A percentile compares a stretch with the other conserved stretches of the same genome.
phyloP scores from a whole-genome alignment of 2,329 filamentous ascomycete genomes.

The Colletotrichum somersetense region DNA sequence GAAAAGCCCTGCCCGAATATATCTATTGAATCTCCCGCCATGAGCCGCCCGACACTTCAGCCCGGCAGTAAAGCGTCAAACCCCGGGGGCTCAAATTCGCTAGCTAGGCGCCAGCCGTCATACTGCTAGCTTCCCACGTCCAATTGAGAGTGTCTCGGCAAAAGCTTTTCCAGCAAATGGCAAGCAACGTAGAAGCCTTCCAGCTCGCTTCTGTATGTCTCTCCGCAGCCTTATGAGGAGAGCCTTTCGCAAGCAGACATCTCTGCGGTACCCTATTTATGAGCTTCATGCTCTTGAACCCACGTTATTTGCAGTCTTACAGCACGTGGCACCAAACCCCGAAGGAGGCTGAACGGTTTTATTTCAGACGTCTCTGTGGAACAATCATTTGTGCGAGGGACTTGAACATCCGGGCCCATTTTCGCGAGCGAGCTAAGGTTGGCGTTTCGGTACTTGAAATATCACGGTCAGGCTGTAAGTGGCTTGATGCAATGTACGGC shows the following conservation, averaged over 20 bases:
- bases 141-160: not conserved
- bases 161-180: constrained; percentile 1
- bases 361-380: not conserved
- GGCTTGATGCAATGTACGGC: not conserved
- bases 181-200: not conserved
- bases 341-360: constrained; percentile 5
- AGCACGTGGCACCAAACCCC: constrained; percentile 2
- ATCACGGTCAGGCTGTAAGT: too few relatives aligned
- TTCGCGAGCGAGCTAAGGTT: not conserved
- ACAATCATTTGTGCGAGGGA: not conserved
- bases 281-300: not conserved
- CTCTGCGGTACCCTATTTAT: not conserved
- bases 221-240: not conserved
- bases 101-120: not conserved
- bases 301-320: not conserved
- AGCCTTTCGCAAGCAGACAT: not conserved
- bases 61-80: not conserved
- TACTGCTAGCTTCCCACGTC: not conserved
- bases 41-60: too few relatives aligned
- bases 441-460: not conserved
- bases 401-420: too few relatives aligned
- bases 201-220: not conserved
- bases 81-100: not conserved
- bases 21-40: not conserved
- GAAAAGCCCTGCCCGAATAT: not conserved